phyloP scores from a whole-genome alignment of 2,329 filamentous ascomycete species.

The Aspergillus sclerotialis region DNA sequence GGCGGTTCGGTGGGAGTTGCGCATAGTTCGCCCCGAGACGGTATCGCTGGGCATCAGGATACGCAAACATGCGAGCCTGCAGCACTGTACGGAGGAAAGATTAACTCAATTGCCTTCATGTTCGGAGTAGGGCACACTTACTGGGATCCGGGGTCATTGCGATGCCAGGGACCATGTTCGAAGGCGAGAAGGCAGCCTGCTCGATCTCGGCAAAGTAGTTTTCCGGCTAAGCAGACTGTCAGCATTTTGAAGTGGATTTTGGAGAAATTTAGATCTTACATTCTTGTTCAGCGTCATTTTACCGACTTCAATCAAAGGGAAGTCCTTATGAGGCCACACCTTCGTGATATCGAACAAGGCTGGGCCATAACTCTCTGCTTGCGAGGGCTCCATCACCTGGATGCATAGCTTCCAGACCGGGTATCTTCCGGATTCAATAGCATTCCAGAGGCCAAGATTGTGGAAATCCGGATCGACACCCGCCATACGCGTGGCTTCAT shows the following conservation, averaged over 20 bases:
- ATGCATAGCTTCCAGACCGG: conserved; percentile 52
- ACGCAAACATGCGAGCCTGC: conserved; percentile 55
- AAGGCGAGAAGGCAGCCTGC: conserved; percentile 60
- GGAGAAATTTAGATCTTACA: conserved; percentile 13
- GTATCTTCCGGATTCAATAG: conserved; percentile 51
- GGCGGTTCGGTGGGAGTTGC: conserved; percentile 34
- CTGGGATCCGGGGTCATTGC: conserved; percentile 56
- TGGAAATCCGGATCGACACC: conserved; percentile 52
- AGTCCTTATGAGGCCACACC: conserved; percentile 47
- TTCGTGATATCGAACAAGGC: conserved; percentile 54
- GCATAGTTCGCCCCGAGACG: conserved; percentile 36
- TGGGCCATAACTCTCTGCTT: conserved; percentile 42
- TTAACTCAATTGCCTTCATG: conserved; percentile 10
- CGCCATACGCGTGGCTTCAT: conserved; percentile 46
- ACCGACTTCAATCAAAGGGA: conserved; percentile 44
- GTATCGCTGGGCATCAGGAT: conserved; percentile 46
- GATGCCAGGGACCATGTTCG: conserved; percentile 57
- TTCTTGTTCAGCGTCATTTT: conserved; percentile 47
- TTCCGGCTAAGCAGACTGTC: conserved; percentile 20
- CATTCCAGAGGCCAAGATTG: conserved; percentile 54
- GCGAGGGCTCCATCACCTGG: conserved; percentile 48
- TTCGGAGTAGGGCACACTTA: conserved; percentile 3
- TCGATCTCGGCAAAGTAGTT: conserved; percentile 64
- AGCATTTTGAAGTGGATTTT: conserved; percentile 1
- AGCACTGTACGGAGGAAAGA: conserved; percentile 42